Evolutionary conservation across 179 eudicot genomes (phyloP).

Genomic region (Sideroxylon spinosum): DNA sequence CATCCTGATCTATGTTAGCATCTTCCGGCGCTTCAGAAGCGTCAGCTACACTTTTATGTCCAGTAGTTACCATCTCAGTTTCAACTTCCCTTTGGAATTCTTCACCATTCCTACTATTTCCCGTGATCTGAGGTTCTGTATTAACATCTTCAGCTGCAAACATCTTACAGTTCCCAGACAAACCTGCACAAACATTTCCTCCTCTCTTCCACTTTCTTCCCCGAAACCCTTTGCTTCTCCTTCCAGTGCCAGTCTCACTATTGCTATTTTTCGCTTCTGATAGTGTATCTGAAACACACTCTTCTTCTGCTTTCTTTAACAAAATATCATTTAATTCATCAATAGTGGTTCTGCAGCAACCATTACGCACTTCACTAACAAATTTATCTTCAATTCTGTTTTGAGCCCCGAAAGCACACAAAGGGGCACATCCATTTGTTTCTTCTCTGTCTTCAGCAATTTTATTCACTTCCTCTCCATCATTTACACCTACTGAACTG

Average conservation of each 20-base stretch:
- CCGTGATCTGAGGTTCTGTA: constrained; percentile 1
- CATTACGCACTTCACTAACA: neutral
- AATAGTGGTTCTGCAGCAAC: neutral
- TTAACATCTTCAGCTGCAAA: neutral
- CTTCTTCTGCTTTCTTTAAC: constrained; percentile 12
- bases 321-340: neutral
- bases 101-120: constrained; percentile 16
- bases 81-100: constrained; percentile 4
- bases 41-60: neutral
- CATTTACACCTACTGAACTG: neutral
- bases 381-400: neutral
- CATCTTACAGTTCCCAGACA: neutral
- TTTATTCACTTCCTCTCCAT: neutral
- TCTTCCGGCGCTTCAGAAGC: neutral
- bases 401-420: neutral
- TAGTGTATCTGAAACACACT: neutral
- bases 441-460: neutral
- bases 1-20: neutral
- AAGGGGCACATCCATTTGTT: neutral
- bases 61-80: neutral
- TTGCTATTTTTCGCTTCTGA: constrained; percentile 13
- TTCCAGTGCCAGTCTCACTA: constrained; percentile 17
- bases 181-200: neutral
- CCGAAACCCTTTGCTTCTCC: constrained; percentile 26
- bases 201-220: constrained; percentile 27